Evolutionary conservation across 2,329 filamentous ascomycete genomes (phyloP).

Genomic region (Aspergillus pseudoterreus): DNA sequence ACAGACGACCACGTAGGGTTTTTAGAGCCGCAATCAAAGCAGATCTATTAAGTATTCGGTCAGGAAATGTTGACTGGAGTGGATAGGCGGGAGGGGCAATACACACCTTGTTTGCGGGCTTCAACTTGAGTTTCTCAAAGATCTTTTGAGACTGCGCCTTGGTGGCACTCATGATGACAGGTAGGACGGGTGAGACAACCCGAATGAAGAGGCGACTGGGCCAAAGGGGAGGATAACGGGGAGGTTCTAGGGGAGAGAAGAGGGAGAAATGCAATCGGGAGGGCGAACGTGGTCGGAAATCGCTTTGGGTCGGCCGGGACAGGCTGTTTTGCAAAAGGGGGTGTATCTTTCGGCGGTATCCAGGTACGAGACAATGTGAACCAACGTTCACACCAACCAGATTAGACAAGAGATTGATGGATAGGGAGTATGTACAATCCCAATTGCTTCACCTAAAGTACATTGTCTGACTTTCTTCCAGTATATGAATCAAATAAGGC

Average conservation of each 20-base stretch:
- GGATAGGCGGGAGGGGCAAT: slow-evolving; percentile 23
- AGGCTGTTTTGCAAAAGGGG: slow-evolving; percentile 17
- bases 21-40: slow-evolving; percentile 97
- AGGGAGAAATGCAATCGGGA: slow-evolving; percentile 26
- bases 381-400: not conserved
- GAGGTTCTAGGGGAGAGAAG: slow-evolving; percentile 7
- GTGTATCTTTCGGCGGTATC: slow-evolving; percentile 7
- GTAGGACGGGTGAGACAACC: slow-evolving; percentile 4
- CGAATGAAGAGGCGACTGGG: slow-evolving; percentile 2
- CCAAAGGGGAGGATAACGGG: slow-evolving; percentile 1
- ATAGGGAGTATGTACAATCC: no score
- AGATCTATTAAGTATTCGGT: slow-evolving; percentile 59
- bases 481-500: no score
- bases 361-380: not conserved
- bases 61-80: slow-evolving; percentile 1
- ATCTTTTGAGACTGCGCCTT: slow-evolving; percentile 96
- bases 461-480: no score
- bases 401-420: no score
- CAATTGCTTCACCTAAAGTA: no score
- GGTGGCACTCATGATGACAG: slow-evolving; percentile 62
- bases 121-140: slow-evolving; percentile 94
- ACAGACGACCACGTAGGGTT: slow-evolving; percentile 99
- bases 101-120: slow-evolving; percentile 87
- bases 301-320: slow-evolving; percentile 17
- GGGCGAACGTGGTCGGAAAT: slow-evolving; percentile 38